Evolutionary conservation across 257 asterid species (phyloP).

Genomic region (Pogostemon cablin): DNA sequence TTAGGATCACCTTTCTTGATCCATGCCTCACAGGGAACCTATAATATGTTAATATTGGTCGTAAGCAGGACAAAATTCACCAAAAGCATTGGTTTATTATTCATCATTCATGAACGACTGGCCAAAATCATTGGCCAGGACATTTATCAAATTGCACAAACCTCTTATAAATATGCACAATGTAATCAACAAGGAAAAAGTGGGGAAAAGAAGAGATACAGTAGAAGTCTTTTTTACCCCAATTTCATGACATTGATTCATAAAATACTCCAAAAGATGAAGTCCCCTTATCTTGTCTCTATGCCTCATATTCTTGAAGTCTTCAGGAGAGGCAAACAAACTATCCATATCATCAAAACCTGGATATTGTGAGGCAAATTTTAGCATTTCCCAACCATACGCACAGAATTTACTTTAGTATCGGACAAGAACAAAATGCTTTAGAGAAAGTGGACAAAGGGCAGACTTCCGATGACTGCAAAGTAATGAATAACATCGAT

Average conservation of each 20-base stretch:
- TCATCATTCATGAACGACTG: conserved; percentile 3
- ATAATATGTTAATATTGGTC: conserved; percentile 16
- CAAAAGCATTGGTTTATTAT: neutral
- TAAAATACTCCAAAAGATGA: conserved; percentile 86
- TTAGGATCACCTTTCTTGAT: conserved; percentile 74
- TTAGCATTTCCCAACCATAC: conserved; percentile 17
- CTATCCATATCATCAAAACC: conserved; percentile 88
- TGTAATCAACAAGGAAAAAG: neutral
- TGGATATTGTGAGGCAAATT: conserved; percentile 30
- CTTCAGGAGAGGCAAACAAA: conserved; percentile 72
- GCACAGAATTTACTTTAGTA: neutral
- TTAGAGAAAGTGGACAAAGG: neutral
- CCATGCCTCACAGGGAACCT: conserved; percentile 95
- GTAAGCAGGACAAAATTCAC: neutral
- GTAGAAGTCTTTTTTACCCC: conserved; percentile 53
- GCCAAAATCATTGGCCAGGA: neutral
- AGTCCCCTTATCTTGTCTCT: conserved; percentile 65
- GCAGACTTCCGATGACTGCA: neutral
- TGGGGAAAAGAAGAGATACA: neutral
- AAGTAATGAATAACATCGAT: neutral
- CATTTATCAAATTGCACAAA: conserved; percentile 10
- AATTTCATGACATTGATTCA: conserved; percentile 71
- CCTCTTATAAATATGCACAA: neutral
- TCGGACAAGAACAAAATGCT: neutral
- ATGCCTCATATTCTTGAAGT: conserved; percentile 57